Base-by-base conservation (phyloP, 148 eudicot species). In the Linanthus parryae region DNA sequence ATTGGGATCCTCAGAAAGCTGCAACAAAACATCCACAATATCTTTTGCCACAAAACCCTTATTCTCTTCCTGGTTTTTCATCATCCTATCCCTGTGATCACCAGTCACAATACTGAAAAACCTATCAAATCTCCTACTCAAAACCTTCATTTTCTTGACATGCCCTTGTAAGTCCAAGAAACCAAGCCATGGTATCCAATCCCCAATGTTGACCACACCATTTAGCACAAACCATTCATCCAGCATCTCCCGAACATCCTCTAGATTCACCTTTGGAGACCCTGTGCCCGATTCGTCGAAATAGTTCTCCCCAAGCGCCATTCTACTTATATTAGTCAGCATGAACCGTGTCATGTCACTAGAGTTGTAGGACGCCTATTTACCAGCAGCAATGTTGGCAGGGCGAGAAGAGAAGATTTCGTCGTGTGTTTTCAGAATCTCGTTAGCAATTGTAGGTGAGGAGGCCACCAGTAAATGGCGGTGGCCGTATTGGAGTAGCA, bases 321-420 rank as follows among this genome's bases (percentile, higher is more conserved):
- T 49, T 5, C 54, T 31, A 5, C 55, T 51, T 19, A 51, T 51
- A 51, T 31, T 10, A 11, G 40, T 51, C 2, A 51, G 55, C 9
- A 40, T 51, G 3, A 33, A 9, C 0, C 17, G 55, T 8, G 55
- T 34, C 13, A 34, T 34, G 13, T 34, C 37, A 7, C 9, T 7
- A 34, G 8, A 34, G 13, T 34, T 13, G 13, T 34, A 34, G 8
- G 37, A 7, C 13, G 37, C 13, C 8, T 34, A 34, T 13, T 34
- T 34, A 7, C 37, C 37, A 34, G 37, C 37, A 8, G 37, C 37
- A 34, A 7, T 34, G n/a, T n/a, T n/a, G 8, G 13, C 9, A 34
- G 37, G 37, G 9, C 37, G 8, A 13, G 8, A 8, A 8, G 37
- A 8, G 13, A 34, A 13, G 13, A 7, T 34, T 8, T 8, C 37